Evolutionary conservation across 129 eudicot genomes (phyloP).

Genomic region (Mikania micrantha): DNA sequence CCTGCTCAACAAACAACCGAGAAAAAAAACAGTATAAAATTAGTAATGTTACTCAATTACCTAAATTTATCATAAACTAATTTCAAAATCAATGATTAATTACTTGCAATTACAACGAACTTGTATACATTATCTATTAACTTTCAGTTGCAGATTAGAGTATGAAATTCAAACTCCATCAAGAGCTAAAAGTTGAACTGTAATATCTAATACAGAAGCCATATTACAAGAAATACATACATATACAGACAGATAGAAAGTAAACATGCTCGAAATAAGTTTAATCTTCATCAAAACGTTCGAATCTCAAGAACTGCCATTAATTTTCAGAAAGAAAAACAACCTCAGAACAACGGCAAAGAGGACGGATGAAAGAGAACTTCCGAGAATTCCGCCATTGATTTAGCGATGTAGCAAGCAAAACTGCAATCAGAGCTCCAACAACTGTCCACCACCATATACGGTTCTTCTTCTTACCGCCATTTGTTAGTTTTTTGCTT

Average conservation of each 20-base stretch:
- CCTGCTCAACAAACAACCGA: constrained; percentile 41
- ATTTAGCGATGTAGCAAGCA: constrained; percentile 41
- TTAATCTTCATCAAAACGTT: constrained; percentile 3
- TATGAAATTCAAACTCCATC: not conserved
- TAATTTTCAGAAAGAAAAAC: not conserved
- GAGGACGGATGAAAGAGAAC: constrained; percentile 27
- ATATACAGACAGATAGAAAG: not conserved
- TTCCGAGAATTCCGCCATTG: constrained; percentile 30
- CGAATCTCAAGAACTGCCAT: not conserved
- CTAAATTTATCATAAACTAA: not conserved
- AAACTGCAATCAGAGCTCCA: constrained; percentile 48
- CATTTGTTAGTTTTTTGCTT: constrained; percentile 15
- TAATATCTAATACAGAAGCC: not conserved
- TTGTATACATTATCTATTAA: constrained; percentile 8
- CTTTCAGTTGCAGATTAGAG: not conserved
- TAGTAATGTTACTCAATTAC: constrained; percentile 6
- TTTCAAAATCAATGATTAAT: not conserved
- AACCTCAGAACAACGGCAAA: constrained; percentile 69
- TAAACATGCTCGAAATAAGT: not conserved
- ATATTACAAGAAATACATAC: not conserved
- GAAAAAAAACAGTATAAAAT: constrained; percentile 1
- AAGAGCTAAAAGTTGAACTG: not conserved
- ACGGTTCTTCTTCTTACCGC: constrained; percentile 15
- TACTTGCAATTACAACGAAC: not conserved
- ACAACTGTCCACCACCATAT: constrained; percentile 27